These are phyloP conservation scores for Gymnopilus dilepis DNA, from an alignment of 768 basidiomycete genomes.

Conservation along the genomic window DNA sequence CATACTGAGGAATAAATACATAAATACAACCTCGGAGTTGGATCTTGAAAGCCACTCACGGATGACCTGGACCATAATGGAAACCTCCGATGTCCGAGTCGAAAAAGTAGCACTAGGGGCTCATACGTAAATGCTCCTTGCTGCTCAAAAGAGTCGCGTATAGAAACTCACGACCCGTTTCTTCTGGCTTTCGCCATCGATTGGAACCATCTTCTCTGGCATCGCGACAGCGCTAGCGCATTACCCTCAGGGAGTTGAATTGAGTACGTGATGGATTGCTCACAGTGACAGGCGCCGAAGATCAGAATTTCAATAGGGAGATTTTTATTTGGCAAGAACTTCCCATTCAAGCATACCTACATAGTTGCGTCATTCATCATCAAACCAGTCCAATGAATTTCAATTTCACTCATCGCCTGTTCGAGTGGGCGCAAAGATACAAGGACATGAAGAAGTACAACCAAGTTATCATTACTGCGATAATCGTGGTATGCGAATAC, in stretches of 20 bases:
- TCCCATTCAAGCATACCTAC: slow-evolving; percentile 23
- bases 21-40: slow-evolving; percentile 5
- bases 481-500: background rate
- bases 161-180: slow-evolving; percentile 82
- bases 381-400: slow-evolving; percentile 8
- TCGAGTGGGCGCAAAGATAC: background rate
- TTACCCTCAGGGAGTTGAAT: slow-evolving; percentile 18
- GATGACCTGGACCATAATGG: slow-evolving; percentile 98
- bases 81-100: slow-evolving; percentile 99
- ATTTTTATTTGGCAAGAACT: slow-evolving; percentile 28
- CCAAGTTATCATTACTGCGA: background rate
- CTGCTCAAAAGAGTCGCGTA: slow-evolving; percentile 18
- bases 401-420: too few relatives aligned
- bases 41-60: slow-evolving; percentile 50
- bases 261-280: slow-evolving; percentile 13
- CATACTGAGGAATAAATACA: slow-evolving; percentile 65
- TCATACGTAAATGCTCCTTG: slow-evolving; percentile 21
- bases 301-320: slow-evolving; percentile 13
- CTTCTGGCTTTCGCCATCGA: slow-evolving; percentile 76
- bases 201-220: slow-evolving; percentile 60
- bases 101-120: slow-evolving; percentile 93
- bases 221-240: slow-evolving; percentile 32
- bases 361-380: slow-evolving; percentile 14
- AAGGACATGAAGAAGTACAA: background rate
- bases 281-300: slow-evolving; percentile 19